Conservation (phyloP, 2,329 filamentous ascomycete genomes). For the Colletotrichum limetticola region DNA sequence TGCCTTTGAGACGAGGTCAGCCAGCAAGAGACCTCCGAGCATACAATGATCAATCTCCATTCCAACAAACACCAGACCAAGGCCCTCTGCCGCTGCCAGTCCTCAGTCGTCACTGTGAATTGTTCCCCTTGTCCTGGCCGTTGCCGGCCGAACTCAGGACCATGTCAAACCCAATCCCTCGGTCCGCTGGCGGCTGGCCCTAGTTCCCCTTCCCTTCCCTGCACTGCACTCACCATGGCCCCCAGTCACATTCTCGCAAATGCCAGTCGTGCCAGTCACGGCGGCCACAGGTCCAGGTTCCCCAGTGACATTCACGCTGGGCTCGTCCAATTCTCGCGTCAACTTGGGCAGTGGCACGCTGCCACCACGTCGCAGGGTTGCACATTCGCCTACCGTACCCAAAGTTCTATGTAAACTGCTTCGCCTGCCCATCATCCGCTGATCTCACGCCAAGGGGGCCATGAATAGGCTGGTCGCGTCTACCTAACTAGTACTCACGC, state of each 20-base stretch:
- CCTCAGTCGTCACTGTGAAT: conserved; percentile 1
- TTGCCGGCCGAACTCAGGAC: background rate
- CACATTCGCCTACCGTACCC: too few species aligned
- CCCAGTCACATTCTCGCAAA: background rate
- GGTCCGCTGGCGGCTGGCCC: background rate
- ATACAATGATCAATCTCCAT: background rate
- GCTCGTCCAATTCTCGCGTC: background rate
- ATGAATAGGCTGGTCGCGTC: background rate
- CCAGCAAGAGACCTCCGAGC: background rate
- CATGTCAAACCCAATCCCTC: conserved; percentile 23
- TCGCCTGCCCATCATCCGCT: background rate
- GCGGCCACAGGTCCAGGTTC: background rate
- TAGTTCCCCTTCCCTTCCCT: background rate
- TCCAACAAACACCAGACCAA: background rate
- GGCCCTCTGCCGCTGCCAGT: background rate
- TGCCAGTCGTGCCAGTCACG: background rate
- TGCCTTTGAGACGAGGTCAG: background rate
- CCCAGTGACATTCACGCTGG: background rate
- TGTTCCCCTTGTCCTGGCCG: conserved; percentile 22
- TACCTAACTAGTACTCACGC: background rate
- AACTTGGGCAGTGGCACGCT: background rate
- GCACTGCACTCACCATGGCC: background rate
- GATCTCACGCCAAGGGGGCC: conserved; percentile 2
- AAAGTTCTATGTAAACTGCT: background rate
- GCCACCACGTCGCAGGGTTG: background rate